A percentile compares a stretch with the other conserved stretches of the same genome.
Evolutionary conservation across 805 yeast genomes (phyloP).

Genomic region (Yarrowia alimentaria): DNA sequence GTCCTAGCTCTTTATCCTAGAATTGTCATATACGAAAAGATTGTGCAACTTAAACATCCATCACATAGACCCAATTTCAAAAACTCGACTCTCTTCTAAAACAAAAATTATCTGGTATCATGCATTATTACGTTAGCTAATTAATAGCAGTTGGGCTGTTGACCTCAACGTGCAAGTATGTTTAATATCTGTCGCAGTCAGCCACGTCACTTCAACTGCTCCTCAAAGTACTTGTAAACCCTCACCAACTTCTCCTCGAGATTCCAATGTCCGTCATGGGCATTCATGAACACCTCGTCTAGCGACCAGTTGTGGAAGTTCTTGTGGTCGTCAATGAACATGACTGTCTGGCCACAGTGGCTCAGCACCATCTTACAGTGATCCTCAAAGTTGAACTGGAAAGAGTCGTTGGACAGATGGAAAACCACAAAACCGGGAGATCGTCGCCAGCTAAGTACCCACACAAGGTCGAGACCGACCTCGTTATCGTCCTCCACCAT

Average conservation of each 20-base stretch:
- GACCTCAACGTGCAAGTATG: too few relatives aligned
- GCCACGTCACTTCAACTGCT: constrained; percentile 4
- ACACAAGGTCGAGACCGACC: constrained; percentile 41
- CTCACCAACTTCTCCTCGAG: constrained; percentile 25
- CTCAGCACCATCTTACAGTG: constrained; percentile 86
- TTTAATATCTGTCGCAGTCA: too few relatives aligned
- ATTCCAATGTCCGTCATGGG: constrained; percentile 18
- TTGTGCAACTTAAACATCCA: too few relatives aligned
- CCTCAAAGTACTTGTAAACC: constrained; percentile 24
- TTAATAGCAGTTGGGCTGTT: constrained; percentile 14
- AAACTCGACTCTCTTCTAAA: too few relatives aligned
- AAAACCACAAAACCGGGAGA: constrained; percentile 82
- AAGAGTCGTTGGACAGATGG: constrained; percentile 85
- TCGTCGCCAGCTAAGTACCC: constrained; percentile 79
- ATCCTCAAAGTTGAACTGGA: constrained; percentile 93
- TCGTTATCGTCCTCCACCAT: constrained; percentile 40
- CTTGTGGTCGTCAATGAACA: constrained; percentile 56
- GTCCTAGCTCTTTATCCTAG: too few relatives aligned
- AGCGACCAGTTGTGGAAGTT: constrained; percentile 32
- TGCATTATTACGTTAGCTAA: constrained; percentile 27
- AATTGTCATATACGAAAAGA: too few relatives aligned
- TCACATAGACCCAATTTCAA: too few relatives aligned
- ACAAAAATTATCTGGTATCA: constrained; percentile 11
- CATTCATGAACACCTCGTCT: constrained; percentile 11
- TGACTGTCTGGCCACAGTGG: constrained; percentile 68